Evolutionary conservation across 2,329 filamentous ascomycete species (phyloP), one percentile per base, ranked within the genome.

Genomic region (Herpotrichia juniperi): DNA sequence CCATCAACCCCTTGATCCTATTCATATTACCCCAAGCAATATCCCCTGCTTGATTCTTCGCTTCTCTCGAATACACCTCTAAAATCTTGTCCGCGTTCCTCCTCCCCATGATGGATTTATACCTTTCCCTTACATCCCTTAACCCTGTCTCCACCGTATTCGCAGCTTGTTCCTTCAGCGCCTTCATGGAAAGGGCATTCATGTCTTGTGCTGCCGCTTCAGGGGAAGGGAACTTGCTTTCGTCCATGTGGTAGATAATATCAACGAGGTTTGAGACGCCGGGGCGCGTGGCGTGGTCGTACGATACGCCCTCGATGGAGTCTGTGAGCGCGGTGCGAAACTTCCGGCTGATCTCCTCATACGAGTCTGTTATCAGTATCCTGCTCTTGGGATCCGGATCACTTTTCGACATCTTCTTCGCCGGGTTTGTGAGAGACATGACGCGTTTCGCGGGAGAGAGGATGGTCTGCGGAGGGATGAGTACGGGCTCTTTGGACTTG

Each of bases 381-480:
- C 91, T 84, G 7, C 91, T 96, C 44, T 83, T 83, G 2, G 83
- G 80, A 60, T 89, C 84, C 0, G 81, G 68, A 63, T 91, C 83
- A 0, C 92, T 96, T 75, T 99, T 99, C 50, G 92, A 96, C 94
- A 99, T 99, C 72, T 99, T 99, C 46, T 84, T 80, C 0, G 73
- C 76, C 0, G 94, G 93, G 10, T 90, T 79, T 46, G 84, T 86
- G 19, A 99, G 83, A 16, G 92, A 96, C 93, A 97, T 97, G 56
- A 99, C 83, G 55, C 93, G 86, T 64, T 89, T 90, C 2, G 89
- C 85, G 4, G 90, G 87, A n/a, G 67, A 67, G 11, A 71, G 60
- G 22, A 66, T 62, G 0, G 66, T 72, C 49, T 69, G 50, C 4
- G 69, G 54, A 12, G 34, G 67, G 2, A 66, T 50, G 5, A 51